Base-by-base conservation (phyloP, 768 basidiomycete genomes). In the Lactifluus pinguis region DNA sequence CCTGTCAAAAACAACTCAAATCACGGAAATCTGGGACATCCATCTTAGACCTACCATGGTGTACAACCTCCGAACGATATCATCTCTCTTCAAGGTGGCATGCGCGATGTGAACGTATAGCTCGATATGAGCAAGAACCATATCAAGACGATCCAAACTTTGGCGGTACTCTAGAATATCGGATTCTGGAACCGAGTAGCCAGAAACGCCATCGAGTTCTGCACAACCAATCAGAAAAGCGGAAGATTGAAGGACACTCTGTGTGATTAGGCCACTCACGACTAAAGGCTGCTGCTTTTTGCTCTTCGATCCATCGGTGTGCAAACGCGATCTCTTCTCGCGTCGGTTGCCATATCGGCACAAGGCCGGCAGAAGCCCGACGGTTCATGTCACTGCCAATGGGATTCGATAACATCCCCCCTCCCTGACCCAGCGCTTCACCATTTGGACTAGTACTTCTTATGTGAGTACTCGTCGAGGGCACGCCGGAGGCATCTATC, bases 111-210 rank as follows among this genome's bases (percentile, higher is more conserved):
- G 47, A 9, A 62, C 57, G n/a, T 57, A 57, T 17, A 17, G 53
- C 47, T 58, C 61, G 10, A 62, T 62, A 38, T 9, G 34, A 3
- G 2, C 8, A 2, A 62, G 52, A 15, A 58, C 56, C 7, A 34
- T 29, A 49, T 62, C 45, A 36, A 62, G 61, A 42, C 56, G 55
- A 34, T 62, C 61, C 41, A 62, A 14, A n/a, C 53, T 62, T 25
- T 56, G 61, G 15, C 17, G 45, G 41, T 62, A 62, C 39, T 57
- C 61, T 49, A 21, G 19, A 34, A 53, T 57, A 6, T 62, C 56
- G 9, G 47, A 57, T 4, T 53, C 45, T 14, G 45, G 47, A 29
- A 58, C 39, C 11, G 45, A n/a, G 10, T 11, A 38, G 30, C 38
- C 6, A 6, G 45, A 47, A 25, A 62, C 34, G 1, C 52, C 47